Evolutionary conservation across 2,329 filamentous ascomycete genomes (phyloP), one percentile per base, ranked within the genome.

Genomic region (Didymella pinodella): DNA sequence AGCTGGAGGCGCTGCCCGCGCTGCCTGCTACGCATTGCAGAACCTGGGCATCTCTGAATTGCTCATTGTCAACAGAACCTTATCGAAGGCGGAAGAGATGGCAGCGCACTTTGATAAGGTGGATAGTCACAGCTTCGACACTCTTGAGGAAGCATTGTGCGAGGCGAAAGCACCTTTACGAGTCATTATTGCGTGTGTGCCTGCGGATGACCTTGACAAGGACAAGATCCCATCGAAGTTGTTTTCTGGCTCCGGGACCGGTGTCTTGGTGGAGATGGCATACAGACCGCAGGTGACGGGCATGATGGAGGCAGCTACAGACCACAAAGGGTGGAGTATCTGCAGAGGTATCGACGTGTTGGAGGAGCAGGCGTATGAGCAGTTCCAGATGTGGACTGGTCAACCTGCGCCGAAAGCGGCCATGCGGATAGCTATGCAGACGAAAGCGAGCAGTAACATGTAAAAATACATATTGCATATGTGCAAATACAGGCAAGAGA

Each of bases 251-350:
- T 40, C 48, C 12, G 38, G 38, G 1, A 20, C 36, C 8, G 53
- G 53, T 16, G 47, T 50, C 18, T 45, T 49, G 5, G 53, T 56
- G 3, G 53, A 56, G 46, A 56, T 56, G 53, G 53, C 53, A 8
- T 56, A 56, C 40, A 36, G 47, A 12, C 53, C 53, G 2, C 46
- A 43, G 29, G 38, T 49, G 18, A 56, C 53, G 20, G 36, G 46
- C 10, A 36, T 56, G 53, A 49, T 56, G 46, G 48, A 56, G 32
- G 26, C 43, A n/a, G 53, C 53, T 8, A 10, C 46, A 25, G 31
- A 31, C 8, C 12, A 45, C 7, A 16, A 40, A 18, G 46, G 46
- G 16, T 56, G 53, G 53, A 20, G 16, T n/a, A 29, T 50, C n/a
- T 49, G 46, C 14, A 50, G 38, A 25, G 46, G 51, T 7, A 41